Evolutionary conservation across 192 early-diverging fungal genomes (phyloP).

Genomic region (Pecoramyces ruminantium): DNA sequence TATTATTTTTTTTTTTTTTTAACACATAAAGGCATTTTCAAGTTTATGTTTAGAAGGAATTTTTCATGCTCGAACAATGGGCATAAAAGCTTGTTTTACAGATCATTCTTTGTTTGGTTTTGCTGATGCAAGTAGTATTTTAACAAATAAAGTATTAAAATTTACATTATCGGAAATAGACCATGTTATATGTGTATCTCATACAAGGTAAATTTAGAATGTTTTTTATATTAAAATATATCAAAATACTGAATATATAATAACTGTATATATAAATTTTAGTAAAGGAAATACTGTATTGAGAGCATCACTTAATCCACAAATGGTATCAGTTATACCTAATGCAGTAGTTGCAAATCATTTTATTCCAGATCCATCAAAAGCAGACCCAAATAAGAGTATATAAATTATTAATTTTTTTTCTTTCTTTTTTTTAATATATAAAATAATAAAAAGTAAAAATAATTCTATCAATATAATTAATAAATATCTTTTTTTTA

Average conservation of each 20-base stretch:
- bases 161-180: conserved; percentile 93
- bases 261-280: neutral
- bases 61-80: conserved; percentile 88
- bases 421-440: no score
- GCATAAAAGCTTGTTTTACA: conserved; percentile 80
- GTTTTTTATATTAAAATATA: neutral
- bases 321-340: conserved; percentile 84
- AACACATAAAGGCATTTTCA: conserved; percentile 71
- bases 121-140: conserved; percentile 74
- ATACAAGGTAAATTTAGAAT: conserved; percentile 74
- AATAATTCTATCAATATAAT: no score
- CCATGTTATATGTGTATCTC: conserved; percentile 94
- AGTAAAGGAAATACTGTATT: conserved; percentile 99
- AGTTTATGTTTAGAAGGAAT: conserved; percentile 89
- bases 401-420: no score
- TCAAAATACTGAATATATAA: no score
- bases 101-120: conserved; percentile 97
- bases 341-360: conserved; percentile 92
- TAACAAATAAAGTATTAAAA: conserved; percentile 93
- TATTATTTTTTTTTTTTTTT: no score
- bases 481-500: no score
- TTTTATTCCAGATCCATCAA: conserved; percentile 64
- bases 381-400: conserved; percentile 59
- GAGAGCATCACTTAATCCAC: conserved; percentile 73
- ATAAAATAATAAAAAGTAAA: no score